Conservation (phyloP, 139 green algal genomes). For the Edaphochlamys debaryana region DNA sequence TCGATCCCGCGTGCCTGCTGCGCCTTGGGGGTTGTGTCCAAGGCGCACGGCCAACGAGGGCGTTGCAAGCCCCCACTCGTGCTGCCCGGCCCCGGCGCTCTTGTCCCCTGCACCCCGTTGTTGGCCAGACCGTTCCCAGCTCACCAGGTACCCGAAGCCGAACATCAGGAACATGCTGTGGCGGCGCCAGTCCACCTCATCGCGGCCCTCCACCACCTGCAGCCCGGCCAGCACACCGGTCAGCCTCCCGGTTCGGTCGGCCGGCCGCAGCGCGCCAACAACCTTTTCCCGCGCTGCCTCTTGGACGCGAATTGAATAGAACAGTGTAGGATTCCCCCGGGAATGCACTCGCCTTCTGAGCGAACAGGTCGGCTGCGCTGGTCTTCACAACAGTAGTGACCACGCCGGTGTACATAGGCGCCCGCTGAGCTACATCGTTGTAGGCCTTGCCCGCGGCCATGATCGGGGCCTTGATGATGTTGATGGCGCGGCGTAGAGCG, state of each 20-base stretch:
- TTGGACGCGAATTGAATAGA: too few relatives aligned
- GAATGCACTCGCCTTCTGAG: slow-evolving; percentile 88
- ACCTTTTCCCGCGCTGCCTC: background rate
- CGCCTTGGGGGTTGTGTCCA: too few relatives aligned
- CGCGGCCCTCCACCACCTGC: slow-evolving; percentile 81
- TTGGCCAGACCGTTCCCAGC: too few relatives aligned
- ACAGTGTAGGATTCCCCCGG: too few relatives aligned
- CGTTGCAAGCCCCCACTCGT: too few relatives aligned
- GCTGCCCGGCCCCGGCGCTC: too few relatives aligned
- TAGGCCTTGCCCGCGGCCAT: slow-evolving; percentile 59
- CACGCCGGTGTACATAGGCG: slow-evolving; percentile 77
- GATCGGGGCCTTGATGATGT: slow-evolving; percentile 54
- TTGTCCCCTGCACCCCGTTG: too few relatives aligned
- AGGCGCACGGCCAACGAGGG: background rate
- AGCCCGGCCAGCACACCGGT: background rate
- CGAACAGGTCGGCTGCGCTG: slow-evolving; percentile 86
- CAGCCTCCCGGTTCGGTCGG: background rate
- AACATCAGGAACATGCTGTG: slow-evolving; percentile 84
- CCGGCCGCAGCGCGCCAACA: background rate
- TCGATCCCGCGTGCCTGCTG: background rate
- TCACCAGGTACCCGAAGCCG: slow-evolving; percentile 85
- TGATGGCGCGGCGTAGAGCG: background rate
- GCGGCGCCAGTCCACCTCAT: slow-evolving; percentile 83
- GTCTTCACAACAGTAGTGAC: slow-evolving; percentile 90
- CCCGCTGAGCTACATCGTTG: slow-evolving; percentile 64